These are phyloP conservation scores for Saccharomyces kudriavzevii DNA, from an alignment of 805 yeast genomes.

Conservation along the genomic window DNA sequence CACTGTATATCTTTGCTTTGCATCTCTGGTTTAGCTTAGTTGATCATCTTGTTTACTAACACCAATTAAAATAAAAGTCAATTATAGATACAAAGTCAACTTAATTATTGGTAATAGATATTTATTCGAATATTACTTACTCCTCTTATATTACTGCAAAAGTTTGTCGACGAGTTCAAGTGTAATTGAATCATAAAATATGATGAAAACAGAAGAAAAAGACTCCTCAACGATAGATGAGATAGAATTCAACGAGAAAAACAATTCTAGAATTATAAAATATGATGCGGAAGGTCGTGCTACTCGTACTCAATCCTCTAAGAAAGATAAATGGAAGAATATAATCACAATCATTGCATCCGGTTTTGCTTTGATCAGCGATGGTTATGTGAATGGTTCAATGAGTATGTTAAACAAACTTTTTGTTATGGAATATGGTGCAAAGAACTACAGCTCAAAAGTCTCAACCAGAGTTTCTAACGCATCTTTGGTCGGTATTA, in stretches of 20 bases:
- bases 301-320: background rate
- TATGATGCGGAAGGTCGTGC: background rate
- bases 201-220: background rate
- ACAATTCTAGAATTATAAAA: background rate
- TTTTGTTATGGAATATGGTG: constrained; percentile 40
- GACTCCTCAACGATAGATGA: background rate
- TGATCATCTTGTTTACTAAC: too few species aligned
- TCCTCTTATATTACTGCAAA: background rate
- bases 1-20: too few species aligned
- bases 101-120: background rate
- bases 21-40: too few species aligned
- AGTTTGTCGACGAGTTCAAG: background rate
- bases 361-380: constrained; percentile 90
- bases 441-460: constrained; percentile 47
- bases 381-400: constrained; percentile 85
- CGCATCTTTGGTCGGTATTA: constrained; percentile 88
- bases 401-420: constrained; percentile 58
- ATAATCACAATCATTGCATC: constrained; percentile 53
- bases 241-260: background rate
- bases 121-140: background rate
- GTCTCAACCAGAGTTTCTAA: constrained; percentile 79
- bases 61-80: too few species aligned
- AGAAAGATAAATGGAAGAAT: background rate
- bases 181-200: background rate
- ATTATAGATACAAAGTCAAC: too few species aligned